These are phyloP conservation scores for Psilocybe tampanensis DNA, from an alignment of 768 basidiomycete genomes.

Conservation along the genomic window DNA sequence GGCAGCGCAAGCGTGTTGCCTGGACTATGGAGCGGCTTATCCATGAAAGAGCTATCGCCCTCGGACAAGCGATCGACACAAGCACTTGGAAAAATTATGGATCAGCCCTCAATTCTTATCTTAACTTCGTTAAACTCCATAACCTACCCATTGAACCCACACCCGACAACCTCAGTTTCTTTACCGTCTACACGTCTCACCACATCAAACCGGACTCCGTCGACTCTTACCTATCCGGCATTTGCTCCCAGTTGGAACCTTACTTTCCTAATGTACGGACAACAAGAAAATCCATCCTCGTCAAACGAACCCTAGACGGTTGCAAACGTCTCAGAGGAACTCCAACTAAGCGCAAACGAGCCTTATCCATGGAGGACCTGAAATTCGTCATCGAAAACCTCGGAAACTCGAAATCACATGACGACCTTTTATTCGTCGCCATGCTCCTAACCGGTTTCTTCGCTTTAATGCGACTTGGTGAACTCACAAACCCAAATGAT, in stretches of 20 bases:
- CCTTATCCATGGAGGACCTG: conserved; percentile 7
- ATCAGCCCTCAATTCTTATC: conserved; percentile 38
- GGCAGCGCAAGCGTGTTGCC: background rate
- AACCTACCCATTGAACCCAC: conserved; percentile 37
- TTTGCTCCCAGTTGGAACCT: conserved; percentile 13
- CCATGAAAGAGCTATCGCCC: conserved; percentile 12
- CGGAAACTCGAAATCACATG: background rate
- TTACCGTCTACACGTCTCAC: conserved; percentile 13
- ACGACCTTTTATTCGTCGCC: conserved; percentile 14
- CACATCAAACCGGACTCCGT: conserved; percentile 19
- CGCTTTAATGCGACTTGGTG: conserved; percentile 33
- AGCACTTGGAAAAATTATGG: conserved; percentile 28
- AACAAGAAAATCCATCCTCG: background rate
- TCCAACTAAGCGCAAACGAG: conserved; percentile 6
- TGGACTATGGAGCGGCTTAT: conserved; percentile 7
- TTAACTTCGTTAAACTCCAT: conserved; percentile 34
- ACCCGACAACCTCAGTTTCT: conserved; percentile 37
- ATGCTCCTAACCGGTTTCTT: conserved; percentile 29
- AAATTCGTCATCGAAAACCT: background rate
- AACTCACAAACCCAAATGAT: conserved; percentile 31
- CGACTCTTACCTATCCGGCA: conserved; percentile 15
- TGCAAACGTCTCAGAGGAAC: background rate
- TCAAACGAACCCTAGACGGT: conserved; percentile 5
- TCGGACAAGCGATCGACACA: conserved; percentile 21
- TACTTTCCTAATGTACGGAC: conserved; percentile 6